Conservation (phyloP, 2,329 filamentous ascomycete genomes). For the Fusarium chaquense region DNA sequence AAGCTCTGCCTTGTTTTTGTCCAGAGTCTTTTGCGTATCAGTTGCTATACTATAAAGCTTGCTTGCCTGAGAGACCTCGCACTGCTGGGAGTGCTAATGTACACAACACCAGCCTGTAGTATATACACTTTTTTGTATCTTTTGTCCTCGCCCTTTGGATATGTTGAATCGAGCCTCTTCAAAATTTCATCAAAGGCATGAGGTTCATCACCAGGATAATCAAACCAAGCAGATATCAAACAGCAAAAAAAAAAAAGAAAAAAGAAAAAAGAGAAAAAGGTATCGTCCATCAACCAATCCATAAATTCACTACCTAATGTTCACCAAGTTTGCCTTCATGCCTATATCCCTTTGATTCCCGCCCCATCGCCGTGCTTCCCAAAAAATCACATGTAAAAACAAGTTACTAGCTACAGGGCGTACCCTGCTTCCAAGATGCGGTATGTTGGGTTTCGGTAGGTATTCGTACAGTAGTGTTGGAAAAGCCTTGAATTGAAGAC, state of each 20-base stretch:
- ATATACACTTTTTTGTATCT: slow-evolving; percentile 25
- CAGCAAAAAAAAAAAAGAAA: neutral
- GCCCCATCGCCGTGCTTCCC: slow-evolving; percentile 47
- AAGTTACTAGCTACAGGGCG: slow-evolving; percentile 38
- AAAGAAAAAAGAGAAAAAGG: neutral
- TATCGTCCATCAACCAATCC: slow-evolving; percentile 39
- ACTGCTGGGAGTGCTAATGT: slow-evolving; percentile 4
- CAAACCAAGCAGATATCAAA: neutral
- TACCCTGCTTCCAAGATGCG: slow-evolving; percentile 36
- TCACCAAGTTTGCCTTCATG: slow-evolving; percentile 45
- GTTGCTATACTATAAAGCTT: slow-evolving; percentile 14
- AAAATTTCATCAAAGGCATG: neutral
- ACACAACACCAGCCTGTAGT: slow-evolving; percentile 25
- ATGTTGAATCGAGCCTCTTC: neutral
- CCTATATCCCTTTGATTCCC: slow-evolving; percentile 38
- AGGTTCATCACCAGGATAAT: neutral
- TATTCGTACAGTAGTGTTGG: slow-evolving; percentile 38
- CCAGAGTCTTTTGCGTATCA: slow-evolving; percentile 24
- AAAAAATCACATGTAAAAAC: slow-evolving; percentile 39
- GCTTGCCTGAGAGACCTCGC: neutral
- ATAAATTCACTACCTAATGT: slow-evolving; percentile 45
- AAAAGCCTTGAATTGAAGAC: neutral
- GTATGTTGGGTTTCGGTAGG: slow-evolving; percentile 30
- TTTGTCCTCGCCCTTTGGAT: neutral
- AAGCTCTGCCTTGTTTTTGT: slow-evolving; percentile 39